These are phyloP conservation scores for Populus hybrid DNA, from an alignment of 441 rosid species.

Conservation along the genomic window DNA sequence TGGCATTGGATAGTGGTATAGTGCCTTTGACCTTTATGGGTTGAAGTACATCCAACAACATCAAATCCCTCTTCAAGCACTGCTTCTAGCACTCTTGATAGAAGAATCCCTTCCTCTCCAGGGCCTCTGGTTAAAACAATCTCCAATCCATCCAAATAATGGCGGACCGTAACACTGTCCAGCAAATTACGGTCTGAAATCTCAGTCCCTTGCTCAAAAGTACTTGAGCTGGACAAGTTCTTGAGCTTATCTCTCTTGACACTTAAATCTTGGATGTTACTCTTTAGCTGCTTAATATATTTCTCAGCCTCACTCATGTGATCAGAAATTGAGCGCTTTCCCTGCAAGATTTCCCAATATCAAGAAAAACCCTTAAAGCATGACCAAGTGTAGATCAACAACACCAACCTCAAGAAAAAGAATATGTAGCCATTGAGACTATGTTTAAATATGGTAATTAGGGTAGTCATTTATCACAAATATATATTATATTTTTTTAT, in stretches of 20 bases:
- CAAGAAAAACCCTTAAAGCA: slow-evolving; percentile 21
- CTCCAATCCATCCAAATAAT: slow-evolving; percentile 30
- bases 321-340: slow-evolving; percentile 42
- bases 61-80: slow-evolving; percentile 37
- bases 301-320: slow-evolving; percentile 37
- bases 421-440: background rate
- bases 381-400: background rate
- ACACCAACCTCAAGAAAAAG: background rate
- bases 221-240: background rate
- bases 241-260: slow-evolving; percentile 34
- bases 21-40: slow-evolving; percentile 19
- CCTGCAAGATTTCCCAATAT: slow-evolving; percentile 27
- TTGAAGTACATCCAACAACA: slow-evolving; percentile 27
- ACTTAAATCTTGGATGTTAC: slow-evolving; percentile 26
- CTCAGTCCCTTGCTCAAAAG: slow-evolving; percentile 4
- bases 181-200: background rate
- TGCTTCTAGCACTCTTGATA: slow-evolving; percentile 32
- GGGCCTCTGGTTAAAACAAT: slow-evolving; percentile 19
- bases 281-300: slow-evolving; percentile 27
- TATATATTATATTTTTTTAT: background rate
- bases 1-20: slow-evolving; percentile 35
- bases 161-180: slow-evolving; percentile 20
- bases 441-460: background rate
- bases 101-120: slow-evolving; percentile 21
- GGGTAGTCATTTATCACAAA: background rate